These are phyloP conservation scores for Nepenthes mirabilis DNA, from an alignment of 148 eudicot species.

Conservation along the genomic window DNA sequence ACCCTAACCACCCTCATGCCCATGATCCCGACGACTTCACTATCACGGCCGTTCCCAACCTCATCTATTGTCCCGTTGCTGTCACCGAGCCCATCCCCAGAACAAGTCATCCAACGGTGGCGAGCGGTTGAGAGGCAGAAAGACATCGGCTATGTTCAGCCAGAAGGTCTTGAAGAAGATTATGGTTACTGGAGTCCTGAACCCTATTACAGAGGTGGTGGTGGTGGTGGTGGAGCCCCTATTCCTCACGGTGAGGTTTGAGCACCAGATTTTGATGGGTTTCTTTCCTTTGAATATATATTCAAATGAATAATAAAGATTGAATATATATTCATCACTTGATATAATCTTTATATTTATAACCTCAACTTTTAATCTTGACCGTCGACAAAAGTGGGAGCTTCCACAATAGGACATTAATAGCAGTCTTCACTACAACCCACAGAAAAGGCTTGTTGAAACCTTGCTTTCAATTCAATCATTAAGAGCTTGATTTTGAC, in stretches of 20 bases:
- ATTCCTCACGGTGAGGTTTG: conserved; percentile 12
- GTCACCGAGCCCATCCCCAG: not conserved
- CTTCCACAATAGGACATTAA: too few species aligned
- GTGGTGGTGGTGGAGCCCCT: conserved; percentile 13
- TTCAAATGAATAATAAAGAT: too few species aligned
- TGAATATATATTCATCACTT: too few species aligned
- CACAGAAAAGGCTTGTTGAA: too few species aligned
- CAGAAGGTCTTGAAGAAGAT: conserved; percentile 13
- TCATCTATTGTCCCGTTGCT: not conserved
- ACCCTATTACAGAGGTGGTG: conserved; percentile 19
- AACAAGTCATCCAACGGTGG: not conserved
- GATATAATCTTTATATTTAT: too few species aligned
- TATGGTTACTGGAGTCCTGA: conserved; percentile 31
- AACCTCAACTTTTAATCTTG: too few species aligned
- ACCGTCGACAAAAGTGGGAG: too few species aligned
- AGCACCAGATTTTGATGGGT: not conserved
- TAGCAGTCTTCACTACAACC: too few species aligned
- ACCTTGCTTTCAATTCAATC: too few species aligned
- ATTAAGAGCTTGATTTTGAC: too few species aligned
- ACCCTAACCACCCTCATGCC: conserved; percentile 5
- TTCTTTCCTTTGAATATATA: not conserved
- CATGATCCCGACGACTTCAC: conserved; percentile 4
- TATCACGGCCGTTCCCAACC: not conserved
- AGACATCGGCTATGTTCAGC: not conserved
- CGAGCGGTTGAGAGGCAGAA: not conserved